Conservation (phyloP, 169 alveolate genomes). For the Toxoplasma gondii region DNA sequence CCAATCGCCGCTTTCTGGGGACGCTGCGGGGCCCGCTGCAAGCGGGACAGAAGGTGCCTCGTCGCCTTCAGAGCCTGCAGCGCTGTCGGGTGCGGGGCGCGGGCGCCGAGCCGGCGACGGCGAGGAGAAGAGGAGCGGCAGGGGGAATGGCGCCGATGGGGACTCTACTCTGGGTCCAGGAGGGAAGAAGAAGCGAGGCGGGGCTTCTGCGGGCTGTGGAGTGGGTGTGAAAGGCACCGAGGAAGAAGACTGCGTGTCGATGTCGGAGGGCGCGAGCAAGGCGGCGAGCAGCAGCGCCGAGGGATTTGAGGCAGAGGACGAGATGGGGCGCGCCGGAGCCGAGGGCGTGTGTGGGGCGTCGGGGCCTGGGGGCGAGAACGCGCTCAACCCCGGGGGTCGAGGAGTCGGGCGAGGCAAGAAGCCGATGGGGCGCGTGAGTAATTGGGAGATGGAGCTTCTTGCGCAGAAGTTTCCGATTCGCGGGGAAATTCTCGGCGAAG, state of each 20-base stretch:
- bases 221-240: not conserved
- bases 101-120: not conserved
- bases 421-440: slow-evolving; percentile 60
- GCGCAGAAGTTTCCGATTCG: slow-evolving; percentile 45
- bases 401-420: slow-evolving; percentile 31
- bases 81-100: not conserved
- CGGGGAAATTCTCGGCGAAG: slow-evolving; percentile 49
- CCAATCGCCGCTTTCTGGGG: not conserved
- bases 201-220: not conserved
- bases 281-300: not conserved
- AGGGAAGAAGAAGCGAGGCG: not conserved
- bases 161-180: not conserved
- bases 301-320: not conserved
- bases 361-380: not conserved
- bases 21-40: not conserved
- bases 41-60: not conserved
- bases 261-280: not conserved
- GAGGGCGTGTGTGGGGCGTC: not conserved
- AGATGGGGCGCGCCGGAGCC: not conserved
- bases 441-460: slow-evolving; percentile 52
- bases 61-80: slow-evolving; percentile 5
- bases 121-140: not conserved
- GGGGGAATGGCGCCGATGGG: not conserved
- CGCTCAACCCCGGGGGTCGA: not conserved
- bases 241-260: not conserved